A percentile compares a stretch with the other conserved stretches of the same genome.
phyloP scores from a whole-genome alignment of 495 filamentous ascomycete species.

The Beverwykella pulmonaria region DNA sequence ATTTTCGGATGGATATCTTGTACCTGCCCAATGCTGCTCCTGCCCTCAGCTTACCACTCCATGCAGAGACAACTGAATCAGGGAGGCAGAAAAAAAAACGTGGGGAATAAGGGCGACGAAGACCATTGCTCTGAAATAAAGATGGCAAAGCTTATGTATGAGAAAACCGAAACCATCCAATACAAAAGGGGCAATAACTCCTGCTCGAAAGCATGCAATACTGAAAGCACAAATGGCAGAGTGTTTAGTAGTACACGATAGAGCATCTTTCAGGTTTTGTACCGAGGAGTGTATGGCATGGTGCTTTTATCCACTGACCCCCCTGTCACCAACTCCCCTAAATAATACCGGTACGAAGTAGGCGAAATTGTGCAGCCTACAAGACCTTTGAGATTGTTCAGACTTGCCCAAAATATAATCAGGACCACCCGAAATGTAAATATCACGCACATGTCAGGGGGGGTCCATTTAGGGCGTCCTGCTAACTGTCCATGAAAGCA shows the following conservation, averaged over 20 bases:
- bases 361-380: no score
- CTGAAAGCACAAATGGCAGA: background rate
- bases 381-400: no score
- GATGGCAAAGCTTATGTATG: background rate
- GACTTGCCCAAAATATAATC: no score
- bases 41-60: conserved; percentile 12
- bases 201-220: conserved; percentile 10
- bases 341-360: no score
- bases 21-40: conserved; percentile 17
- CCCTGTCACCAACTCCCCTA: background rate
- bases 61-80: background rate
- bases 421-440: no score
- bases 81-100: background rate
- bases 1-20: conserved; percentile 25
- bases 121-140: background rate
- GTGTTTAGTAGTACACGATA: background rate
- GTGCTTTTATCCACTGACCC: background rate
- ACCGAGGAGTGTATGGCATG: background rate
- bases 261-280: background rate
- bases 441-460: no score
- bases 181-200: background rate
- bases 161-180: background rate
- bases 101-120: background rate
- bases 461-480: conserved; percentile 14
- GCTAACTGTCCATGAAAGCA: conserved; percentile 37